Conservation (phyloP, 768 basidiomycete genomes). For the Mycena olivaceomarginata region DNA sequence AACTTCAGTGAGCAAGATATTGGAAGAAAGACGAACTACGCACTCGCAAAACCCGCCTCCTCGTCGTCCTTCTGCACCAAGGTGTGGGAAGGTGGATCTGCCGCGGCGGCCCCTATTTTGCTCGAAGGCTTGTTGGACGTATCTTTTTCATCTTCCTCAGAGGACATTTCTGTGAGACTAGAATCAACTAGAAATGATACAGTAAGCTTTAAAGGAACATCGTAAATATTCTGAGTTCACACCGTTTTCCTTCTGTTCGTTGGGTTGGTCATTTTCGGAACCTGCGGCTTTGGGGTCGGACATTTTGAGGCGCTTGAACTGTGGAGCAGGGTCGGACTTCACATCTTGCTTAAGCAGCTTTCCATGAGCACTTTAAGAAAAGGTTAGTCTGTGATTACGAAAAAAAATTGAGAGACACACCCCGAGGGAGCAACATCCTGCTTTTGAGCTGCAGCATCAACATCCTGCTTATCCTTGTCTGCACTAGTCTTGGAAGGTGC, state of each 20-base stretch:
- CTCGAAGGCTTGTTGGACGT: background rate
- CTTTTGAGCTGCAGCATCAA: background rate
- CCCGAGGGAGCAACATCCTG: background rate
- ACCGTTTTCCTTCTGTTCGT: too few relatives aligned
- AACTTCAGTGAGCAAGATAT: background rate
- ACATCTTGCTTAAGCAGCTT: background rate
- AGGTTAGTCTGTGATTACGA: background rate
- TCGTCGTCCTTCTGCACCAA: background rate
- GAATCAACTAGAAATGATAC: too few relatives aligned
- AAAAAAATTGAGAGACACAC: conserved; percentile 25
- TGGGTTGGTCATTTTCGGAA: too few relatives aligned
- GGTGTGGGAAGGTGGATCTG: background rate
- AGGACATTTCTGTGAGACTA: too few relatives aligned
- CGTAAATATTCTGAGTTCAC: too few relatives aligned
- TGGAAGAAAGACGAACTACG: background rate
- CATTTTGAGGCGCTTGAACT: background rate
- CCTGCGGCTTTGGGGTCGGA: background rate
- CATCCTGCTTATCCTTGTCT: conserved; percentile 14
- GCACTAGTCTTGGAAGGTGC: conserved; percentile 1
- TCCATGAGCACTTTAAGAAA: background rate
- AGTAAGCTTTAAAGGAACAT: too few relatives aligned
- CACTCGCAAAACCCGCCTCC: background rate
- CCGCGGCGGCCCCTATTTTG: background rate
- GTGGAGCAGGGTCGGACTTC: conserved; percentile 26
- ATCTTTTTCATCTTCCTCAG: background rate